phyloP scores from a whole-genome alignment of 202 grass and related monocot species.

The Bolboschoenoplectus hybrid region DNA sequence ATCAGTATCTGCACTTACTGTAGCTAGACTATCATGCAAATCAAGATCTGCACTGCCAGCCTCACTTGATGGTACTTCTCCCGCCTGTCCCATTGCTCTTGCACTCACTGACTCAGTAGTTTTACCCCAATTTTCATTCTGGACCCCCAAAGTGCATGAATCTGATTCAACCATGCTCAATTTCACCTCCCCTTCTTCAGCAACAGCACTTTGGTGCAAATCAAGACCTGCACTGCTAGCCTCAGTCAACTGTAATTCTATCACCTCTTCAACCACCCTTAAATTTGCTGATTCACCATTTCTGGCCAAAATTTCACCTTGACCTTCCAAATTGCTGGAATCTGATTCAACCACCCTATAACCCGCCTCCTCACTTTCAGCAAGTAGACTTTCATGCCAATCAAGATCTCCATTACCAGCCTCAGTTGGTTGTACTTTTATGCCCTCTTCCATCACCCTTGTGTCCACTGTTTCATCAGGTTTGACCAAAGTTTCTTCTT shows the following conservation, averaged over 20 bases:
- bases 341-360: background rate
- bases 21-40: slow-evolving; percentile 22
- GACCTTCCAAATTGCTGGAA: slow-evolving; percentile 27
- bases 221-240: slow-evolving; percentile 22
- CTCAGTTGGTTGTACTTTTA: slow-evolving; percentile 46
- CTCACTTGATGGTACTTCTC: slow-evolving; percentile 16
- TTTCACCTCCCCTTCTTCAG: background rate
- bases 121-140: slow-evolving; percentile 22
- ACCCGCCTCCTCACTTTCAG: background rate
- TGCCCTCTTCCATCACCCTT: slow-evolving; percentile 45
- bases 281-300: slow-evolving; percentile 35
- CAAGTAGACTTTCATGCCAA: slow-evolving; percentile 16
- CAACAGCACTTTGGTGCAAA: slow-evolving; percentile 14
- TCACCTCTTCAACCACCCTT: slow-evolving; percentile 29
- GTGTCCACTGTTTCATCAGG: slow-evolving; percentile 38
- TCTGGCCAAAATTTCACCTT: slow-evolving; percentile 19
- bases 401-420: slow-evolving; percentile 27
- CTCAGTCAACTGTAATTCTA: slow-evolving; percentile 15
- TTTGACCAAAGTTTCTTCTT: slow-evolving; percentile 28
- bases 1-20: slow-evolving; percentile 31
- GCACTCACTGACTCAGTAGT: slow-evolving; percentile 36
- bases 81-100: slow-evolving; percentile 14
- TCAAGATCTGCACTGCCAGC: slow-evolving; percentile 13
- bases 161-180: slow-evolving; percentile 25
- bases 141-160: slow-evolving; percentile 2